phyloP scores from a whole-genome alignment of 441 rosid genomes.

The Syzygium syzygioides region DNA sequence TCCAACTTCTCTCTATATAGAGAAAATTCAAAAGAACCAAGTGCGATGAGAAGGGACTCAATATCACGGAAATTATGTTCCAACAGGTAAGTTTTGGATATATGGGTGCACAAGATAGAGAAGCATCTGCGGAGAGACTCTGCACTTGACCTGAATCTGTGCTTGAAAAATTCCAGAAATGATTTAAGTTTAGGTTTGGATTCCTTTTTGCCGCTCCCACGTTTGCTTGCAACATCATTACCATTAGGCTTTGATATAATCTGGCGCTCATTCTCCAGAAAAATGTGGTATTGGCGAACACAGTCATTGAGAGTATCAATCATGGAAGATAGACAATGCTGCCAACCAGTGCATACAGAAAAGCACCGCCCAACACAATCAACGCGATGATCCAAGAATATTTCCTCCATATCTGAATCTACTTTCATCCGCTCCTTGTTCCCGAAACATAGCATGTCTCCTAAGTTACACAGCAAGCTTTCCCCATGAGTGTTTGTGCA shows the following conservation, averaged over 20 bases:
- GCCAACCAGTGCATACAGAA: slow-evolving; percentile 21
- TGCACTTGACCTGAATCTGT: slow-evolving; percentile 2
- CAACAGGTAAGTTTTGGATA: slow-evolving; percentile 7
- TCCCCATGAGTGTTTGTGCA: background rate
- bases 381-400: slow-evolving; percentile 34
- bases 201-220: background rate
- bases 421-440: slow-evolving; percentile 18
- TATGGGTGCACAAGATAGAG: slow-evolving; percentile 17
- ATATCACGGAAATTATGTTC: slow-evolving; percentile 1
- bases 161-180: slow-evolving; percentile 26
- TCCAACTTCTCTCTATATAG: slow-evolving; percentile 4
- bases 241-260: background rate
- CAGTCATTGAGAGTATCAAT: slow-evolving; percentile 24
- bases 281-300: slow-evolving; percentile 3
- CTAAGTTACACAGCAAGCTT: slow-evolving; percentile 11
- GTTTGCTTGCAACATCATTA: background rate
- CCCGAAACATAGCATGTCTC: slow-evolving; percentile 35
- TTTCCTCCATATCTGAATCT: slow-evolving; percentile 19
- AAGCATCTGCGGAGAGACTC: slow-evolving; percentile 21
- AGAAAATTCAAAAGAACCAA: slow-evolving; percentile 13
- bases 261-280: slow-evolving; percentile 10
- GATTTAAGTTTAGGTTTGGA: background rate
- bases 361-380: slow-evolving; percentile 20
- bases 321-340: slow-evolving; percentile 11
- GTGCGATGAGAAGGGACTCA: slow-evolving; percentile 11